These are phyloP conservation scores for Theobroma cacao DNA, from an alignment of 345 rosid genomes.

Conservation along the genomic window DNA sequence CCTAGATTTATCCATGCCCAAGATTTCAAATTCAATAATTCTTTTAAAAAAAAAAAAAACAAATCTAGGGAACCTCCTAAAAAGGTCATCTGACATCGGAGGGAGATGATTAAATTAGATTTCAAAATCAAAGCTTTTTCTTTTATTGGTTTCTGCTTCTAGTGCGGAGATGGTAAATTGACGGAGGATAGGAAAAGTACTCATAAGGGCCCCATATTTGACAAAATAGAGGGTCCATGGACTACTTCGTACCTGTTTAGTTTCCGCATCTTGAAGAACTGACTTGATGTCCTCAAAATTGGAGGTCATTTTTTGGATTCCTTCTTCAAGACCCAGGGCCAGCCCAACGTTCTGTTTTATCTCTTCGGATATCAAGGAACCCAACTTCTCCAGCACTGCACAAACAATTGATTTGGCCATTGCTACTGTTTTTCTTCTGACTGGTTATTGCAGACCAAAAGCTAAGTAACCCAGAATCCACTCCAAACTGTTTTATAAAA, in stretches of 20 bases:
- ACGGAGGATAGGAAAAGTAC: no score
- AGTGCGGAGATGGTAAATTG: no score
- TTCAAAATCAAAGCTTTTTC: not conserved
- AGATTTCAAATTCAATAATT: not conserved
- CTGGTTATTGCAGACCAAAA: not conserved
- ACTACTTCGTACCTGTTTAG: not conserved
- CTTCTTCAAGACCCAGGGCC: not conserved
- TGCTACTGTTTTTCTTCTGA: not conserved
- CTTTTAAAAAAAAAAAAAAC: no score
- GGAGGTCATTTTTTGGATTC: not conserved
- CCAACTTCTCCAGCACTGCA: not conserved
- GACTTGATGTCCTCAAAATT: not conserved
- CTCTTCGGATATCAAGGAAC: not conserved
- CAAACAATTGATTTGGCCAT: not conserved
- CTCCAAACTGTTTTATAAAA: no score
- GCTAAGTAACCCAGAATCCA: not conserved
- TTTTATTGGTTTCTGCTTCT: no score
- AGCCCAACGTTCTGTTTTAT: not conserved
- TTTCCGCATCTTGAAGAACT: not conserved
- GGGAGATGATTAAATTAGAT: not conserved
- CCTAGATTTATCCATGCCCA: not conserved
- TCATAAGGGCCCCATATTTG: not conserved
- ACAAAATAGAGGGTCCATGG: not conserved
- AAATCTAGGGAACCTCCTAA: not conserved
- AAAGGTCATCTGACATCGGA: not conserved